phyloP scores from a whole-genome alignment of 768 basidiomycete genomes.

The Boletus pseudo-olivaceus region DNA sequence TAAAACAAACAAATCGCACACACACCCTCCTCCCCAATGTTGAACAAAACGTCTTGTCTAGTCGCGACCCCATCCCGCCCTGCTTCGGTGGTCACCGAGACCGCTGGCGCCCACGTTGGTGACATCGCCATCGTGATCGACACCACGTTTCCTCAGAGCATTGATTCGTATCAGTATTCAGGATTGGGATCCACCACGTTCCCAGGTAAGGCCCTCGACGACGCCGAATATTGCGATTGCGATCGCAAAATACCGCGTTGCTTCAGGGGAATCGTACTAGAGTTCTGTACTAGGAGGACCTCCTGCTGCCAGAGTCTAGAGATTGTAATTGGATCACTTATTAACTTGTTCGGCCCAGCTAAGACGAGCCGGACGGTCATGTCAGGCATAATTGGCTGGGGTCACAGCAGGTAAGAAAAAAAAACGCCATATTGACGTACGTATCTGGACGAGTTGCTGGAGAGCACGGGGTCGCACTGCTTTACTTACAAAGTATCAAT shows the following conservation, averaged over 20 bases:
- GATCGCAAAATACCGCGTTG: neutral
- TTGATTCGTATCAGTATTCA: no score
- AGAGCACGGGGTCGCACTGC: no score
- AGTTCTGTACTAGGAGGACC: neutral
- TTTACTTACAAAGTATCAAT: neutral
- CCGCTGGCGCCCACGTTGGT: no score
- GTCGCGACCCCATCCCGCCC: conserved; percentile 74
- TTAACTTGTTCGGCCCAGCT: neutral
- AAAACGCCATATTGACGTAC: no score
- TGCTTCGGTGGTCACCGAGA: conserved; percentile 90
- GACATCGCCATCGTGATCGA: no score
- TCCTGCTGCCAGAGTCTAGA: neutral
- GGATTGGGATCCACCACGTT: no score
- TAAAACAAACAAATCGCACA: conserved; percentile 19
- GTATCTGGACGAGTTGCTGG: neutral
- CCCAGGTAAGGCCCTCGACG: neutral
- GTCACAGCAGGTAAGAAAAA: no score
- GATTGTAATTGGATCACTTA: neutral
- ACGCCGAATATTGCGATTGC: neutral
- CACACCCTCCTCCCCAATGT: conserved; percentile 82
- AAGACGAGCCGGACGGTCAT: no score
- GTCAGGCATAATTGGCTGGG: no score
- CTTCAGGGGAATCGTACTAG: neutral
- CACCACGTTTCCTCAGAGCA: no score
- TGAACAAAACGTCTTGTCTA: conserved; percentile 87